A percentile compares a stretch with the other conserved stretches of the same genome.
These are phyloP conservation scores for Lanmaoa pseudosensibilis DNA, from an alignment of 768 basidiomycete genomes.

Conservation along the genomic window DNA sequence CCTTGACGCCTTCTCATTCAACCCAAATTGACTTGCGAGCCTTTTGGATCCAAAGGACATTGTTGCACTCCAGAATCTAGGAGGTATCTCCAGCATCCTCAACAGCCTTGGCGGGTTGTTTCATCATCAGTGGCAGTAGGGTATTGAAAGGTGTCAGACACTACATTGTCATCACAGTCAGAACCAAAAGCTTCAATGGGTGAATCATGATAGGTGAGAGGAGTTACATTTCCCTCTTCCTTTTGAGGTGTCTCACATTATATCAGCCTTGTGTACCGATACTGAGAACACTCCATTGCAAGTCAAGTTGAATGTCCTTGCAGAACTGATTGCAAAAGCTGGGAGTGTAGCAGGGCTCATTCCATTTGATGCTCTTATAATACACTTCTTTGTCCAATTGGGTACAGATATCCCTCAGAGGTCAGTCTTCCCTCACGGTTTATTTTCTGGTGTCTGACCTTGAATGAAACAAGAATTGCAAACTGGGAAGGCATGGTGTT, in stretches of 20 bases:
- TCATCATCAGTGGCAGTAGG: constrained; percentile 88
- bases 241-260: not conserved
- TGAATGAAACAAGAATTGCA: constrained; percentile 47
- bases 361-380: constrained; percentile 84
- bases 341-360: constrained; percentile 82
- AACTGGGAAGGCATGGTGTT: constrained; percentile 87
- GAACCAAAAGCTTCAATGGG: constrained; percentile 91
- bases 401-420: constrained; percentile 57
- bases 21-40: too few species aligned
- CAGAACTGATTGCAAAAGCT: constrained; percentile 92
- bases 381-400: constrained; percentile 92
- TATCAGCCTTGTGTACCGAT: constrained; percentile 78
- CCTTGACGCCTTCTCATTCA: too few species aligned
- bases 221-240: not conserved
- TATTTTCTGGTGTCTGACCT: constrained; percentile 8
- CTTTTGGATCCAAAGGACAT: too few species aligned
- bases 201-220: constrained; percentile 93
- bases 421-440: constrained; percentile 31
- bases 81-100: too few species aligned
- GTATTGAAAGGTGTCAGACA: constrained; percentile 92
- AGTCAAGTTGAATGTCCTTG: too few species aligned
- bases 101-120: too few species aligned
- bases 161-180: constrained; percentile 92
- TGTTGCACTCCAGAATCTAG: too few species aligned
- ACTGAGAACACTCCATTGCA: constrained; percentile 91